Conservation (phyloP, 805 yeast species). For the Schizosaccharomyces lindneri region DNA sequence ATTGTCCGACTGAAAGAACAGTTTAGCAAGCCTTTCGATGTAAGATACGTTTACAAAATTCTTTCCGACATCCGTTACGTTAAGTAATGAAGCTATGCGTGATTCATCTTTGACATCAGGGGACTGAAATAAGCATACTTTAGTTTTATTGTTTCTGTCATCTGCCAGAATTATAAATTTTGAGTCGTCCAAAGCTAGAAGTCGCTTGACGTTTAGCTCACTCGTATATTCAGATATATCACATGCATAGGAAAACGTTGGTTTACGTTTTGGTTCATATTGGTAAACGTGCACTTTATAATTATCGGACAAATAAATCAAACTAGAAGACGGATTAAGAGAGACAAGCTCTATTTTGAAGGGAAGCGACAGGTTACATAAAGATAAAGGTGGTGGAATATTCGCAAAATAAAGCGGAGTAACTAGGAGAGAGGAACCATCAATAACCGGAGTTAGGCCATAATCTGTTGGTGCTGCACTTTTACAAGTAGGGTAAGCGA, state of each 20-base stretch:
- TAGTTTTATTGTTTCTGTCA: conserved; percentile 18
- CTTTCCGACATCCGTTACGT: too few relatives aligned
- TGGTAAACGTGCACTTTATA: background rate
- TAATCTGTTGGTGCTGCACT: conserved; percentile 38
- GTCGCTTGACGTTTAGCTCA: background rate
- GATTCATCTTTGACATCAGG: background rate
- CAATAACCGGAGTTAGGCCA: conserved; percentile 62
- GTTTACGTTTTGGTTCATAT: background rate
- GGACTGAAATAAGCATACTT: conserved; percentile 19
- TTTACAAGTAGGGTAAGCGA: conserved; percentile 42
- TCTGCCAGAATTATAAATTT: background rate
- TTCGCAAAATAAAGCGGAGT: conserved; percentile 70
- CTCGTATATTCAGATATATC: background rate
- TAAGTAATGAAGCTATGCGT: too few relatives aligned
- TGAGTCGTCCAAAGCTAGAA: background rate
- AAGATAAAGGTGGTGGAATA: conserved; percentile 85
- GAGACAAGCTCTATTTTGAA: conserved; percentile 20
- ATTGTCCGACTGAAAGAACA: background rate
- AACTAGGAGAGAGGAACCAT: conserved; percentile 38
- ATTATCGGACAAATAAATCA: background rate
- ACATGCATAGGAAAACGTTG: background rate
- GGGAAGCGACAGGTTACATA: conserved; percentile 33
- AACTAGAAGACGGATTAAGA: background rate
- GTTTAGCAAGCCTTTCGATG: background rate
- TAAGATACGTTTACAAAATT: background rate